Base-by-base conservation (phyloP, 257 asterid species). In the Solanum dulcamara region DNA sequence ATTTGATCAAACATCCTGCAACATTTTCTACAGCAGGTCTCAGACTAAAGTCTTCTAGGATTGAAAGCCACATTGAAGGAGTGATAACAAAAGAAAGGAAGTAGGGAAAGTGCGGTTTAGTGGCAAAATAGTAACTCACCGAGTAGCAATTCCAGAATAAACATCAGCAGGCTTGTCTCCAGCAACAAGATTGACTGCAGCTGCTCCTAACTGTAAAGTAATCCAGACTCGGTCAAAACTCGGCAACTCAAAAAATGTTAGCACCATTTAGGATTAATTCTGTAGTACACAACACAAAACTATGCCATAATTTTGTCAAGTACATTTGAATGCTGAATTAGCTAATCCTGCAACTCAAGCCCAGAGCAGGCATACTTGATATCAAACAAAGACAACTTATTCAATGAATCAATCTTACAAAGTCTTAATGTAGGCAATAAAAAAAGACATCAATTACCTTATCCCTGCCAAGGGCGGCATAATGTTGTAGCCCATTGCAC, bases 91-190 rank as follows among this genome's bases (percentile, higher is more conserved):
- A 44, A 26, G 81, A 44, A 40, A 24, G 14, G 80, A 55, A 83
- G 46, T 74, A 64, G 4, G n/a, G 80, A 0, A 77, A 46, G 62
- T 26, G 55, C 10, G 6, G 46, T 66, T 50, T 44, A 67, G 30
- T 44, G 57, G 62, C 67, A 66, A 26, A 74, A 37, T 20, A 51
- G 30, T 62, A 87, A 84, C 93, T 85, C 86, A 94, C 99, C 98
- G 92, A 75, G 98, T 90, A 88, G 99, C 99, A 81, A 97, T 97
- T 87, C 97, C 99, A 0, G 99, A 94, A 89, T 97, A 97, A 88
- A 95, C 98, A 87, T 97, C 99, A 82, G 99, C 98, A 68, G 98
- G 99, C 86, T 97, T 95, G 59, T 94, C 99, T 88, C 98, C 98
- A 0, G 91, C 90, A 85, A 92, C 92, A 88, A 97, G 98, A 92